Percentiles rank a stretch among this genome's conserved stretches.
These are phyloP conservation scores for Scopulariopsis brevicaulis DNA, from an alignment of 2,329 filamentous ascomycete genomes.

Conservation along the genomic window DNA sequence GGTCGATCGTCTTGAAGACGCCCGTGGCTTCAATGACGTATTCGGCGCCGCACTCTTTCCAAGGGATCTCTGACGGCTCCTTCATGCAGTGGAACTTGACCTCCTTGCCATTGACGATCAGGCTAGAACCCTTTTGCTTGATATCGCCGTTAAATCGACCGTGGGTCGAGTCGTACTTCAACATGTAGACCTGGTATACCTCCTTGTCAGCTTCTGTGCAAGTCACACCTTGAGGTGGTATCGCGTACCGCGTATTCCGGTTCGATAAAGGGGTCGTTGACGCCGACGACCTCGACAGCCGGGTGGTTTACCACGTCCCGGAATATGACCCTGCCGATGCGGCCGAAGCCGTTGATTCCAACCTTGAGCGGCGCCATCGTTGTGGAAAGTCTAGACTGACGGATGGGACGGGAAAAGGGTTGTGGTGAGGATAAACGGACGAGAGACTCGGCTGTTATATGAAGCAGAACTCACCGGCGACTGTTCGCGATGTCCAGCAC, in stretches of 20 bases:
- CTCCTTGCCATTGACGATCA: conserved; percentile 88
- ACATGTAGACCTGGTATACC: conserved; percentile 76
- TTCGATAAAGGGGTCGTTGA: conserved; percentile 99
- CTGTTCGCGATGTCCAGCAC: no score
- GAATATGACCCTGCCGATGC: conserved; percentile 98
- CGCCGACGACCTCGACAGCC: conserved; percentile 85
- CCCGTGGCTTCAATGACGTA: conserved; percentile 59
- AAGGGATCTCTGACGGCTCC: conserved; percentile 71
- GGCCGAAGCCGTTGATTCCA: conserved; percentile 99
- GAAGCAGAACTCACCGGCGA: no score
- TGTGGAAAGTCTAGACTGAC: background rate
- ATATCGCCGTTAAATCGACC: conserved; percentile 92
- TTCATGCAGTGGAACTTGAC: conserved; percentile 19
- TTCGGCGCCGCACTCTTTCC: conserved; percentile 70
- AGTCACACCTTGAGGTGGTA: background rate
- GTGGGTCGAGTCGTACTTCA: conserved; percentile 98
- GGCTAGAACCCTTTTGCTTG: conserved; percentile 55
- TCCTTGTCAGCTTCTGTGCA: background rate
- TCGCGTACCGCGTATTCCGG: conserved; percentile 85
- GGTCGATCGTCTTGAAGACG: conserved; percentile 91
- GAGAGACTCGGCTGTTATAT: no score
- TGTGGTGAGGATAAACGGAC: background rate
- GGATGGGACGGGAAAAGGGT: background rate
- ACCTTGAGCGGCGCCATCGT: conserved; percentile 50
- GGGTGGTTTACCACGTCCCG: conserved; percentile 88